These are phyloP conservation scores for Colletotrichum sp. DNA, from an alignment of 2,329 filamentous ascomycete species.

Conservation along the genomic window DNA sequence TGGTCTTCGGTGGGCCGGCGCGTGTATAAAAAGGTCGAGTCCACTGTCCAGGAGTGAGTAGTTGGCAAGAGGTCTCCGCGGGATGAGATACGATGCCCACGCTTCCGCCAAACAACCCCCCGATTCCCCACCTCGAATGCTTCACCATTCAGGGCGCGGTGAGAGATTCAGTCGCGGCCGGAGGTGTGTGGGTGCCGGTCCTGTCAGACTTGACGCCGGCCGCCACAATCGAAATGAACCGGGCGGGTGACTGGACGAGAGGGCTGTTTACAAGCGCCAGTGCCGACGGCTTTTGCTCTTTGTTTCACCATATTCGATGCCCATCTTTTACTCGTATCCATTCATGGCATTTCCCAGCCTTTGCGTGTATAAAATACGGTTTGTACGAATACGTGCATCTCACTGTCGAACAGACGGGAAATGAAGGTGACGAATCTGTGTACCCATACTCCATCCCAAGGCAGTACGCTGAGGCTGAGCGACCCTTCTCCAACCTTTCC, in stretches of 20 bases:
- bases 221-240: not conserved
- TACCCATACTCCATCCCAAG: not conserved
- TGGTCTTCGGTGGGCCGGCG: not conserved
- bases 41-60: not conserved
- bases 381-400: not conserved
- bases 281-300: not conserved
- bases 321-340: not conserved
- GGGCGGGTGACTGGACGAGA: not conserved
- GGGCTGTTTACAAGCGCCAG: not conserved
- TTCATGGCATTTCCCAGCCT: not conserved
- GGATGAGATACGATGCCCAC: not conserved
- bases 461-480: not conserved
- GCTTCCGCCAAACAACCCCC: not conserved
- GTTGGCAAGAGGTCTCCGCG: not conserved
- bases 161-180: not conserved
- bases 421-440: not conserved
- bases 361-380: not conserved
- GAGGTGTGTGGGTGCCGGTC: not conserved
- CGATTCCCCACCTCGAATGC: not conserved
- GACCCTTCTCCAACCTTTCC: not conserved
- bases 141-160: not conserved
- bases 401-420: not conserved
- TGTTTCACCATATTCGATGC: not conserved
- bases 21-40: not conserved
- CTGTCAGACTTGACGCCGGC: not conserved